phyloP scores from a whole-genome alignment of 2,329 filamentous ascomycete genomes.

The Zymoseptoria passerinii region DNA sequence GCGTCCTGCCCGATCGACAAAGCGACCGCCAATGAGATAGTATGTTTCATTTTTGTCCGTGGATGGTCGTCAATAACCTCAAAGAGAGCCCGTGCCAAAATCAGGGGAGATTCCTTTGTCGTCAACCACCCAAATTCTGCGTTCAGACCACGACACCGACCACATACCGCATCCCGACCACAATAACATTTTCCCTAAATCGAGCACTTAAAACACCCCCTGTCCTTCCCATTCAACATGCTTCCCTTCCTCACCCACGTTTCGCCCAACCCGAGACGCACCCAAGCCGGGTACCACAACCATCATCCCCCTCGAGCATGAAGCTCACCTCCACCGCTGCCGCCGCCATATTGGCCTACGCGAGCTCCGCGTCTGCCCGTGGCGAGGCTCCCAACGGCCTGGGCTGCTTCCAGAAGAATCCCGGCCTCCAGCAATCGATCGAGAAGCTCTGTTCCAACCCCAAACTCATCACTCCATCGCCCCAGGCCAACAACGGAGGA shows the following conservation, averaged over 20 bases:
- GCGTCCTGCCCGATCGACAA: not conserved
- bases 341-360: not conserved
- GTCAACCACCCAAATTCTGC: not conserved
- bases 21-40: not conserved
- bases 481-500: not conserved
- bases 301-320: not conserved
- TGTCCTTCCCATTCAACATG: not conserved
- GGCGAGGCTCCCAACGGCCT: not conserved
- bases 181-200: not conserved
- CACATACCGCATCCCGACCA: not conserved
- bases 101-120: not conserved
- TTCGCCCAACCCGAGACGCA: not conserved
- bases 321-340: not conserved
- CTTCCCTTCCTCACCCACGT: not conserved
- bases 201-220: not conserved
- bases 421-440: constrained; percentile 2
- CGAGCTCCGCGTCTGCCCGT: not conserved
- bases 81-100: not conserved
- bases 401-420: not conserved
- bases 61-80: not conserved
- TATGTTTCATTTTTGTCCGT: not conserved
- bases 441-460: constrained; percentile 3
- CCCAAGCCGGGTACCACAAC: not conserved
- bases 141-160: not conserved
- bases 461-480: no score